These are phyloP conservation scores for Chiua virens DNA, from an alignment of 768 basidiomycete species.

Conservation along the genomic window DNA sequence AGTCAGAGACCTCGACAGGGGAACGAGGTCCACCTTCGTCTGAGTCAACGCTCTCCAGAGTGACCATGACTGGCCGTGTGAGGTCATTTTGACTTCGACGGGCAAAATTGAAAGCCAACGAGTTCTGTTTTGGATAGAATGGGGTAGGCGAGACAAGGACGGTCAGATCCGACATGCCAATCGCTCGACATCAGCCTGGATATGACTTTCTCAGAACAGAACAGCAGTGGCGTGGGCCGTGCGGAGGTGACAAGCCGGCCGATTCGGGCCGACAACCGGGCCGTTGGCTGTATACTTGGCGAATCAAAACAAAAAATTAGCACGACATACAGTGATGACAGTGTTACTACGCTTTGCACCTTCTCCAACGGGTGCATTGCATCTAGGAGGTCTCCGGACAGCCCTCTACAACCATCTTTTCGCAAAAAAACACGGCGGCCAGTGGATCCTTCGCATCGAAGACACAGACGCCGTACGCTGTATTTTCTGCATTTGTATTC, in stretches of 20 bases:
- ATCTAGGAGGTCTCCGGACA: slow-evolving; percentile 92
- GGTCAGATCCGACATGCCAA: slow-evolving; percentile 34
- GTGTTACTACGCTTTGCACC: slow-evolving; percentile 89
- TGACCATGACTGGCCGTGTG: slow-evolving; percentile 32
- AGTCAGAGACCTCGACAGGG: slow-evolving; percentile 19
- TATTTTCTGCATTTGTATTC: not conserved
- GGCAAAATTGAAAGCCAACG: slow-evolving; percentile 32
- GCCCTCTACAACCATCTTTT: slow-evolving; percentile 91
- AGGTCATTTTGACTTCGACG: slow-evolving; percentile 29
- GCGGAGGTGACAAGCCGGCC: too few relatives aligned
- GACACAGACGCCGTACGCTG: slow-evolving; percentile 90
- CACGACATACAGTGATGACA: slow-evolving; percentile 35
- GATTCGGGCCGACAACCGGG: too few relatives aligned
- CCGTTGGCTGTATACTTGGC: too few relatives aligned
- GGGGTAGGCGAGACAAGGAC: slow-evolving; percentile 35
- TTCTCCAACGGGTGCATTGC: slow-evolving; percentile 92
- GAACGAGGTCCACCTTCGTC: slow-evolving; percentile 24
- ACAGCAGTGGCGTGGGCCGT: too few relatives aligned
- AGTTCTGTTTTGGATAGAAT: slow-evolving; percentile 18
- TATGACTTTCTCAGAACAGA: too few relatives aligned
- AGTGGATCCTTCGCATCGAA: slow-evolving; percentile 91
- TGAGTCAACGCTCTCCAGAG: slow-evolving; percentile 28
- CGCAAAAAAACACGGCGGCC: slow-evolving; percentile 78
- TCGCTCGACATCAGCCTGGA: too few relatives aligned
- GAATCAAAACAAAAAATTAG: too few relatives aligned